These are phyloP conservation scores for Meira nashicola DNA, from an alignment of 1,284 basidiomycete genomes.

Conservation along the genomic window DNA sequence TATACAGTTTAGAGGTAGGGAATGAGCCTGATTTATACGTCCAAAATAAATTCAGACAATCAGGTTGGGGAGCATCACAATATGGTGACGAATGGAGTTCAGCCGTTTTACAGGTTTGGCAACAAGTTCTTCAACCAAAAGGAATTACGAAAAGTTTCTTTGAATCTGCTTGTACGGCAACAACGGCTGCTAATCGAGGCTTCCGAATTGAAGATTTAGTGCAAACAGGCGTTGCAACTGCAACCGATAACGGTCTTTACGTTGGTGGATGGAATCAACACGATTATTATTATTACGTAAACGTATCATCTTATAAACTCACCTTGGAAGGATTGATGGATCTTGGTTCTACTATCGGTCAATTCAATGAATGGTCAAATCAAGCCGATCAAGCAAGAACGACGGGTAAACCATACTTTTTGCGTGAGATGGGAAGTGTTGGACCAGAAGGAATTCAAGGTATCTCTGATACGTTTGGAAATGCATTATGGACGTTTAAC, in stretches of 20 bases:
- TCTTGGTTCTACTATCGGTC: constrained; percentile 22
- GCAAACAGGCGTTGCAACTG: constrained; percentile 24
- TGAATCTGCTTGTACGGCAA: constrained; percentile 38
- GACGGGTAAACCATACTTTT: constrained; percentile 41
- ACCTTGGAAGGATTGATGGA: constrained; percentile 27
- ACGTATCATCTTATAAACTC: constrained; percentile 25
- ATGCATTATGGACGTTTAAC: constrained; percentile 41
- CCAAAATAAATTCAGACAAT: constrained; percentile 24
- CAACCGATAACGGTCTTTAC: constrained; percentile 36
- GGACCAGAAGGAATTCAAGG: constrained; percentile 36
- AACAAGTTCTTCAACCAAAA: constrained; percentile 21
- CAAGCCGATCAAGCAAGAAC: constrained; percentile 27
- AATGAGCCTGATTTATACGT: constrained; percentile 42
- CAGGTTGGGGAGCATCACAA: constrained; percentile 20
- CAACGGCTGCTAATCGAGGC: constrained; percentile 33
- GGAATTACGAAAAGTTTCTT: constrained; percentile 31
- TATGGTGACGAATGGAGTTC: constrained; percentile 31
- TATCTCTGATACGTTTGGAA: constrained; percentile 35
- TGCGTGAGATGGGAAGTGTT: constrained; percentile 40
- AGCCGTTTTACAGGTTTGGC: constrained; percentile 26
- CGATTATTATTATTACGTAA: constrained; percentile 42
- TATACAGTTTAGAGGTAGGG: constrained; percentile 38
- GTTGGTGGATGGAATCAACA: constrained; percentile 45
- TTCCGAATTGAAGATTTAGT: constrained; percentile 36
- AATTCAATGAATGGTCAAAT: constrained; percentile 31